Evolutionary conservation across 106 monocot species (phyloP).

Genomic region (Allium sativum): DNA sequence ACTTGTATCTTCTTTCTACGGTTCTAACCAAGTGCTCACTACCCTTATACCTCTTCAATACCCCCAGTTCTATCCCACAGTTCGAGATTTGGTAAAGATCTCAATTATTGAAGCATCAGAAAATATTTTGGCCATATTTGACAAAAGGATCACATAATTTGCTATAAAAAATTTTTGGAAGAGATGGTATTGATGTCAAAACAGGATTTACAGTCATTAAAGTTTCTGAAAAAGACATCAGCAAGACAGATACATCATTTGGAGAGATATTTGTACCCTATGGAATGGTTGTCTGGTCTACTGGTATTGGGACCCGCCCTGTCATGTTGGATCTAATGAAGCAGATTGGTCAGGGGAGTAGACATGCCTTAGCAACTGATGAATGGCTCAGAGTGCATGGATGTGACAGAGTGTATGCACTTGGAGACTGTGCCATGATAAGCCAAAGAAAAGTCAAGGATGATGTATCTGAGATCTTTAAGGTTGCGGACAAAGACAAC

Average conservation of each 20-base stretch:
- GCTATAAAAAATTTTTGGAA: conserved; percentile 50
- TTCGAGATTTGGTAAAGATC: conserved; percentile 36
- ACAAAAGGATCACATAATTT: conserved; percentile 45
- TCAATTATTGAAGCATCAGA: conserved; percentile 42
- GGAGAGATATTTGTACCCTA: conserved; percentile 34
- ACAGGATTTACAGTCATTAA: conserved; percentile 47
- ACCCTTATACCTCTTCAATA: too few relatives aligned
- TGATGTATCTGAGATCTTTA: conserved; percentile 49
- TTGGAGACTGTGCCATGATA: conserved; percentile 65
- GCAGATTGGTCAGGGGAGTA: conserved; percentile 49
- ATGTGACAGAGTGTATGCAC: conserved; percentile 53
- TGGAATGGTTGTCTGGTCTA: conserved; percentile 75
- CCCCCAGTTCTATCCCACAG: conserved; percentile 42
- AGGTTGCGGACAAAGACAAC: conserved; percentile 50
- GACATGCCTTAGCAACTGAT: conserved; percentile 65
- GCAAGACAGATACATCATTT: conserved; percentile 24
- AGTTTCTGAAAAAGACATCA: conserved; percentile 53
- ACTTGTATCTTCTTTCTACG: too few relatives aligned
- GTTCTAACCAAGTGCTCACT: too few relatives aligned
- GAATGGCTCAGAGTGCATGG: conserved; percentile 56
- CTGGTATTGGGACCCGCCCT: conserved; percentile 57
- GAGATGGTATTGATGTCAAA: conserved; percentile 64
- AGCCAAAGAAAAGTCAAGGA: conserved; percentile 67
- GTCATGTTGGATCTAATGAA: conserved; percentile 56
- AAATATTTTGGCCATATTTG: conserved; percentile 60